Evolutionary conservation across 306 rosid genomes (phyloP).

Genomic region (Dicorynia guianensis): DNA sequence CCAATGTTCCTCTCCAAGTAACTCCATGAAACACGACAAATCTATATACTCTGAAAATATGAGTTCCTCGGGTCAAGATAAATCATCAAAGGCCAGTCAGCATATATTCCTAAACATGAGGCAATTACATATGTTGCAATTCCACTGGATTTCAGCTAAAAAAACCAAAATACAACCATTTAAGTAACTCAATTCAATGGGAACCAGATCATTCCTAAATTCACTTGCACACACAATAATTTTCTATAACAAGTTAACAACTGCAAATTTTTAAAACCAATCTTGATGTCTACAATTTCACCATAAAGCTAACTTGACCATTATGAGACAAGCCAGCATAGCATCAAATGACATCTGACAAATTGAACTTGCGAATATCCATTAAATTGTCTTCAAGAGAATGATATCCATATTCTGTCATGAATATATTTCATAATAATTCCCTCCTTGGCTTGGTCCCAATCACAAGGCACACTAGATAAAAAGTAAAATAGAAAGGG

Average conservation of each 20-base stretch:
- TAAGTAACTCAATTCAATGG: conserved; percentile 1
- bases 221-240: not conserved
- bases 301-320: not conserved
- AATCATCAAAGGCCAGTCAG: not conserved
- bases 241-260: conserved; percentile 10
- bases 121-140: conserved; percentile 10
- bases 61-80: not conserved
- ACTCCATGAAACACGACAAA: not conserved
- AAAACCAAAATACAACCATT: conserved; percentile 14
- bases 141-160: conserved; percentile 22
- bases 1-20: not conserved
- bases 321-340: not conserved
- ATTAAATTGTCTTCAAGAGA: conserved; percentile 11
- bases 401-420: conserved; percentile 26
- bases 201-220: not conserved
- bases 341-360: conserved; percentile 13
- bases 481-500: not conserved
- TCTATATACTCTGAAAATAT: not conserved
- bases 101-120: not conserved
- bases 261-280: conserved; percentile 4
- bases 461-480: conserved; percentile 21
- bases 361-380: conserved; percentile 27
- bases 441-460: not conserved
- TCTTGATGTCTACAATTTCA: conserved; percentile 23
- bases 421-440: conserved; percentile 2